Evolutionary conservation across 2,329 filamentous ascomycete genomes (phyloP), one percentile per base, ranked within the genome.

Genomic region (Lachnellula cervina): DNA sequence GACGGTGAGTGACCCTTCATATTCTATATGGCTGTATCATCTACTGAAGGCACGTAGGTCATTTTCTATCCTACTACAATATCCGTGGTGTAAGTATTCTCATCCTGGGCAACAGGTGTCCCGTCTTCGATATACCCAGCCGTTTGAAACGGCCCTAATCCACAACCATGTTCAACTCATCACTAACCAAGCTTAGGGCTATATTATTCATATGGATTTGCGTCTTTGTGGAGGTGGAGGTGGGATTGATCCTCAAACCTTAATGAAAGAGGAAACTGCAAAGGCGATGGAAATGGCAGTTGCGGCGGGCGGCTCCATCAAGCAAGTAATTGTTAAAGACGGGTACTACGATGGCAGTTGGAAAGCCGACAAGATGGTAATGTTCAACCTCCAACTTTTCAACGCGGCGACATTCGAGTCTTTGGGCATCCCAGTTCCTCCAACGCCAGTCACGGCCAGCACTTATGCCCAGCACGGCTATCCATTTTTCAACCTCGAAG

Each of bases 1-100:
- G 91, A 96, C 80, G 90, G 90, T 32, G 28, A 32, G 28, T 32
- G 28, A 11, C 8, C 2, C 28, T 32, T 52, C 23, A 48, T 46
- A 49, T 35, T 49, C 2, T 40, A 40, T 16, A 40, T n/a, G 5
- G 14, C 2, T 13, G 16, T 1, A 16, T n/a, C 0, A 17, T 16
- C 5, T 17, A 40, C 37, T 40, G 2, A 40, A 5, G 4, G 14
- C 28, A 17, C 14, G 5, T 4, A 40, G 37, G 16, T 2, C 5
- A 5, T 2, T 13, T 1, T 46, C 21, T 32, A 19, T 35, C 32
- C 8, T 21, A 53, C 43, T 25, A 40, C 23, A 32, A 35, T n/a
- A 23, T 46, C 32, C 2, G 3, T 17, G 2, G 2, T 16, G 37
- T 40, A 32, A 32, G 28, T 32, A 32, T 32, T 9, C 28, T 32